Evolutionary conservation across 495 filamentous ascomycete genomes (phyloP), one percentile per base, ranked within the genome.

Genomic region (Hypoxylon intermedium): DNA sequence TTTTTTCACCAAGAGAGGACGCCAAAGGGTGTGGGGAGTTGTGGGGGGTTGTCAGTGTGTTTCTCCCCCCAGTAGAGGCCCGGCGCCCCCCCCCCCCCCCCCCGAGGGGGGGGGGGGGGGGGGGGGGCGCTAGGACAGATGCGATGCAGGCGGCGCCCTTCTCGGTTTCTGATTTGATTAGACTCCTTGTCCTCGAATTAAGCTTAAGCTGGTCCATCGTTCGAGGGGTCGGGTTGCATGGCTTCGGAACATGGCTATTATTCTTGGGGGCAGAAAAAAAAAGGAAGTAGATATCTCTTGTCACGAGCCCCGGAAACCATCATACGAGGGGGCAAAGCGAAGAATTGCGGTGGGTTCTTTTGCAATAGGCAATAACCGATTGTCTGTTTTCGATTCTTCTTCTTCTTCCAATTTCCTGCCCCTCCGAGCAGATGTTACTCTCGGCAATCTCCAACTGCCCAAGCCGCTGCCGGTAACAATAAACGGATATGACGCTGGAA

Each of bases 131-230:
- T 65, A 65, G 45, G 41, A 52, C 62, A 30, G 55, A 56, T 52
- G 53, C 26, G 52, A 56, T 41, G 38, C 33, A 21, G 38, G 56
- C 56, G 56, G 55, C 56, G 21, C 62, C 41, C 51, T 23, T 21
- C 31, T 15, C 33, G 28, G 55, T 52, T 56, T 65, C 51, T 65
- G 56, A 65, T 65, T 65, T 48, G 62, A 56, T 43, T 19, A 65
- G 3, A 44, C 33, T 34, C 62, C 62, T 28, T 65, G 62, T 65
- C 62, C 55, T 65, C 53, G 62, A 65, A 65, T 65, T 65, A 65
- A 65, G 62, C 62, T 65, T 65, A 65, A 65, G 62, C 62, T 65
- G 50, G 56, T 60, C 62, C 56, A 65, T 65, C 62, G 40, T 56
- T 60, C 45, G 40, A 60, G 41, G 48, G 19, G 44, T 44, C 19